Conservation (phyloP, 1,284 basidiomycete genomes). For the Porogramme epimiltina region DNA sequence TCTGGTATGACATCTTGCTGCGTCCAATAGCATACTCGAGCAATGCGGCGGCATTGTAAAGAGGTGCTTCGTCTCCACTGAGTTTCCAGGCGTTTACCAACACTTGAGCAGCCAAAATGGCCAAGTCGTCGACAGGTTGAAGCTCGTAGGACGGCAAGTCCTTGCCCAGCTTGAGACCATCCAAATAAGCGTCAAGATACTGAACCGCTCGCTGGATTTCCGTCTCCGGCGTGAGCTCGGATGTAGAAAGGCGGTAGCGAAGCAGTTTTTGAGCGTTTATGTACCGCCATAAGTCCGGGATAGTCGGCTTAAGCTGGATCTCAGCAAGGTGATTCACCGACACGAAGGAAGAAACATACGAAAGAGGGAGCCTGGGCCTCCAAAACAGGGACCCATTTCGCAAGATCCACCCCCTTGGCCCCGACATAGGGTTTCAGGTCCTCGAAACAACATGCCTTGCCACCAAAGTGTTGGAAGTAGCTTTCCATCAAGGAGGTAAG, state of each 20-base stretch:
- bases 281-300: conserved; percentile 52
- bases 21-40: conserved; percentile 73
- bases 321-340: not conserved
- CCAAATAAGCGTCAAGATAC: conserved; percentile 63
- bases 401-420: conserved; percentile 47
- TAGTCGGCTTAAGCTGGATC: no score
- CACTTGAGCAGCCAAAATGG: conserved; percentile 70
- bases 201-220: conserved; percentile 54
- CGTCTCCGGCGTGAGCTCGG: conserved; percentile 52
- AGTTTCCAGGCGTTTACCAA: conserved; percentile 67
- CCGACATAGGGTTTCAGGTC: conserved; percentile 72
- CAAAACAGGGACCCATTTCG: conserved; percentile 60
- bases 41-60: conserved; percentile 64
- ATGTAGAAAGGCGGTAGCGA: conserved; percentile 54
- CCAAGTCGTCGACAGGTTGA: conserved; percentile 87
- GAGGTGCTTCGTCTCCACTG: conserved; percentile 52
- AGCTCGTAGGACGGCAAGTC: conserved; percentile 75
- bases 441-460: conserved; percentile 85
- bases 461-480: conserved; percentile 76
- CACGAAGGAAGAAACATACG: conserved; percentile 39
- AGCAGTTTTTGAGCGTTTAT: conserved; percentile 77
- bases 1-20: conserved; percentile 78
- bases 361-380: conserved; percentile 46
- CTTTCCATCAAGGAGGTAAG: conserved; percentile 52
- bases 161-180: conserved; percentile 65